A percentile compares a stretch with the other conserved stretches of the same genome.
These are phyloP conservation scores for Suillus paluster DNA, from an alignment of 768 basidiomycete genomes.

Conservation along the genomic window DNA sequence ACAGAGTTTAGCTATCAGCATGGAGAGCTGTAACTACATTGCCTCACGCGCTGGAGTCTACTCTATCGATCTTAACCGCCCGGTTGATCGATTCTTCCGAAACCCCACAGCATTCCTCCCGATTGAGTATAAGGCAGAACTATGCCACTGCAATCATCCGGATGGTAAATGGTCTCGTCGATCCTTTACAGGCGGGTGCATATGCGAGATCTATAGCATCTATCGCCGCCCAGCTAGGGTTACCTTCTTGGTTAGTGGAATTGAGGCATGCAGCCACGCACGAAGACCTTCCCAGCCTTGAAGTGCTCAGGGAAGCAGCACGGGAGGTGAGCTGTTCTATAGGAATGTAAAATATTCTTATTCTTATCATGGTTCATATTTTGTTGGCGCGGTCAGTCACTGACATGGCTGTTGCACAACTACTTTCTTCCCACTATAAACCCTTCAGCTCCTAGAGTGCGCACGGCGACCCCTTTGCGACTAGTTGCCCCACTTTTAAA, in stretches of 20 bases:
- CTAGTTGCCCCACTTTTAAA: conserved; percentile 71
- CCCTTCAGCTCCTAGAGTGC: conserved; percentile 43
- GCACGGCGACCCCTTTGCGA: conserved; percentile 45
- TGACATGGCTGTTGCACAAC: conserved; percentile 82
- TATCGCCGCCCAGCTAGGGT: conserved; percentile 83
- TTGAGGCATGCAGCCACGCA: conserved; percentile 95
- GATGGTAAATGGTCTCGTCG: conserved; percentile 94
- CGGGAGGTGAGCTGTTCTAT: conserved; percentile 54
- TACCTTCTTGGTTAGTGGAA: conserved; percentile 91
- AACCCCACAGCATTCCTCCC: conserved; percentile 28
- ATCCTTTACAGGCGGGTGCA: conserved; percentile 86
- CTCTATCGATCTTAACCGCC: conserved; percentile 63
- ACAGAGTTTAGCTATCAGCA: conserved; percentile 63
- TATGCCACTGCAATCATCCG: conserved; percentile 85
- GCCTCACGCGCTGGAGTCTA: conserved; percentile 83
- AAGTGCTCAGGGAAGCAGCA: conserved; percentile 76
- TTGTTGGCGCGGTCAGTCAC: conserved; percentile 51
- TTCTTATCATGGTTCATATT: conserved; percentile 13
- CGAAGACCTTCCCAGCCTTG: conserved; percentile 88
- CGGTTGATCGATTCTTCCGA: conserved; percentile 55
- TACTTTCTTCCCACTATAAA: conserved; percentile 83
- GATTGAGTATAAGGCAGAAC: conserved; percentile 68
- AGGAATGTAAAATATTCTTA: conserved; percentile 18
- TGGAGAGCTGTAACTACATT: conserved; percentile 77
- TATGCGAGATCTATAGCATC: conserved; percentile 91